These are phyloP conservation scores for Triticum turgidum DNA, from an alignment of 176 grass and related monocot genomes.

Conservation along the genomic window DNA sequence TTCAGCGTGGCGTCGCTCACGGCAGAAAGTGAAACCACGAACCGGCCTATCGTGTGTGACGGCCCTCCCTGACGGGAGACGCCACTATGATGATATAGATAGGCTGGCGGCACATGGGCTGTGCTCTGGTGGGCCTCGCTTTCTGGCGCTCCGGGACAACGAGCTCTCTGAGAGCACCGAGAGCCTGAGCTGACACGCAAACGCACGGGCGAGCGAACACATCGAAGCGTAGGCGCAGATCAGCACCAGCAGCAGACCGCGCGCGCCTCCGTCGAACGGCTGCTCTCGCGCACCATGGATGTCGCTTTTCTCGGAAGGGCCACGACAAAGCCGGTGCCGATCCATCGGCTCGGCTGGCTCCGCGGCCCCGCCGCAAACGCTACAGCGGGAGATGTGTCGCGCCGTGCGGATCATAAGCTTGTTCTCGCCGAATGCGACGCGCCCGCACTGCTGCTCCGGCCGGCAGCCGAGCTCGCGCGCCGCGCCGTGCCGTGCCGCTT, in stretches of 20 bases:
- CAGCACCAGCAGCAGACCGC: too few relatives aligned
- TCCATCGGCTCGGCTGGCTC: neutral
- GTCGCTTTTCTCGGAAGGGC: neutral
- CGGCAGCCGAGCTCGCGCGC: neutral
- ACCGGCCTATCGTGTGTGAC: neutral
- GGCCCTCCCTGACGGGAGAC: neutral
- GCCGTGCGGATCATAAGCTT: neutral
- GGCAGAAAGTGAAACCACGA: neutral
- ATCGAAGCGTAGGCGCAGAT: too few relatives aligned
- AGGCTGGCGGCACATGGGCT: neutral
- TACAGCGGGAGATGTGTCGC: neutral
- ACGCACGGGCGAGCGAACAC: too few relatives aligned
- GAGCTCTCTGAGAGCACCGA: too few relatives aligned
- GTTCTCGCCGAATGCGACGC: neutral
- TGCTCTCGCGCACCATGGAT: too few relatives aligned
- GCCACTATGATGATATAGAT: too few relatives aligned
- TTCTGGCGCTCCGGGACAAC: neutral
- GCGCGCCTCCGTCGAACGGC: too few relatives aligned
- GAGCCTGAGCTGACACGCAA: too few relatives aligned
- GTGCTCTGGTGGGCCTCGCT: neutral
- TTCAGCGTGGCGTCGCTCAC: neutral
- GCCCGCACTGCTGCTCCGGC: neutral
- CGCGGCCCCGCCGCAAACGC: neutral
- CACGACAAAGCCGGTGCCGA: neutral
- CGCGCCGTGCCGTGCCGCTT: neutral